phyloP scores from a whole-genome alignment of 305 asterid species.

The Lippia alba region DNA sequence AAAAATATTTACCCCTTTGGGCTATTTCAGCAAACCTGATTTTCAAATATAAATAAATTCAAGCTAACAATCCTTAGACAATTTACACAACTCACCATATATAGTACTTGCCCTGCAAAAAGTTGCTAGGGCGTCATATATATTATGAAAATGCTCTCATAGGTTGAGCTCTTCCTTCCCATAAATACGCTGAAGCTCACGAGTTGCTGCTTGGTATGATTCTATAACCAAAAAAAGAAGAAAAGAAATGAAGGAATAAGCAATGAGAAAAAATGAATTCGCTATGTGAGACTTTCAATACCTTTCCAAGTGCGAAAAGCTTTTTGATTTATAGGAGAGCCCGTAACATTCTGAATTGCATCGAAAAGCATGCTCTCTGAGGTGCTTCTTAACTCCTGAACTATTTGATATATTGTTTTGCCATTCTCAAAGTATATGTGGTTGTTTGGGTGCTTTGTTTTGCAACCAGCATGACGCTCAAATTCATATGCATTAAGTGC shows the following conservation, averaged over 20 bases:
- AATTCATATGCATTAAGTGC: constrained; percentile 89
- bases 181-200: constrained; percentile 92
- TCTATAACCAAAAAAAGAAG: constrained; percentile 43
- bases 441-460: constrained; percentile 94
- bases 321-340: constrained; percentile 85
- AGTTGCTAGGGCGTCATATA: constrained; percentile 32
- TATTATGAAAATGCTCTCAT: constrained; percentile 36
- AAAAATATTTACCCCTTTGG: neutral
- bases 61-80: constrained; percentile 29
- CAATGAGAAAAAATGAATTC: constrained; percentile 5
- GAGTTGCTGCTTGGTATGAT: constrained; percentile 93
- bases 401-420: constrained; percentile 83
- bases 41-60: constrained; percentile 12
- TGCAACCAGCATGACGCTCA: constrained; percentile 90
- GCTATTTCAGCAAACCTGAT: neutral
- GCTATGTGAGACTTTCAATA: constrained; percentile 31
- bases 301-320: constrained; percentile 95
- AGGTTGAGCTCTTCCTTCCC: constrained; percentile 88
- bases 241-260: constrained; percentile 28
- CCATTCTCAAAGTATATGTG: constrained; percentile 94
- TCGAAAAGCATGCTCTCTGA: constrained; percentile 72
- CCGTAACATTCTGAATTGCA: constrained; percentile 80
- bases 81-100: constrained; percentile 34
- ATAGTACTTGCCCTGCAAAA: constrained; percentile 34
- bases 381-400: constrained; percentile 88